phyloP scores from a whole-genome alignment of 2,329 filamentous ascomycete genomes.

The Colletotrichum kahawae region DNA sequence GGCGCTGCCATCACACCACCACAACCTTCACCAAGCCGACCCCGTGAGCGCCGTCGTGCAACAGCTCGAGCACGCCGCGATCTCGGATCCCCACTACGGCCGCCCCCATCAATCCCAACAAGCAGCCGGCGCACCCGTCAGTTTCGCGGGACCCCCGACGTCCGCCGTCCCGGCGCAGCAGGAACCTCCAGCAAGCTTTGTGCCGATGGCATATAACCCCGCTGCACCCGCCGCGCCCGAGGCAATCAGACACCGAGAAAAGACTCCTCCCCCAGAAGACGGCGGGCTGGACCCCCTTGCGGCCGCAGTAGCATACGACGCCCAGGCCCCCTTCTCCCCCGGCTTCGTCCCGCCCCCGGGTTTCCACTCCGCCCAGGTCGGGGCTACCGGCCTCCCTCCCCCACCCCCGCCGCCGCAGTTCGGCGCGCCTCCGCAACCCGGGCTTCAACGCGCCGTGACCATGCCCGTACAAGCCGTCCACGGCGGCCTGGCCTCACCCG shows the following conservation, averaged over 20 bases:
- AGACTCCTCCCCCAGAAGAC: slow-evolving; percentile 79
- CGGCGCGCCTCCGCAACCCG: slow-evolving; percentile 45
- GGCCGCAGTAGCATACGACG: slow-evolving; percentile 62
- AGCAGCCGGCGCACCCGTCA: slow-evolving; percentile 28
- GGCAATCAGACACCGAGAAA: slow-evolving; percentile 73
- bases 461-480: slow-evolving; percentile 45
- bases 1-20: slow-evolving; percentile 43
- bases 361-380: slow-evolving; percentile 47
- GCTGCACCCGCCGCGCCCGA: slow-evolving; percentile 79
- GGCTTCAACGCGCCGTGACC: slow-evolving; percentile 52
- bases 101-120: slow-evolving; percentile 21
- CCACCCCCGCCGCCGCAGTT: slow-evolving; percentile 45
- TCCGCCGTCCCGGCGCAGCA: slow-evolving; percentile 31
- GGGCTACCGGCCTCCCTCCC: slow-evolving; percentile 35
- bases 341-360: slow-evolving; percentile 54
- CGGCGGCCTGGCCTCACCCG: slow-evolving; percentile 41
- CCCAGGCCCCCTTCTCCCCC: slow-evolving; percentile 56
- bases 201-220: slow-evolving; percentile 78
- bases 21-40: slow-evolving; percentile 35
- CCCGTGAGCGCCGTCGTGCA: slow-evolving; percentile 73
- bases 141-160: slow-evolving; percentile 47
- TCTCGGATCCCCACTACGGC: slow-evolving; percentile 61
- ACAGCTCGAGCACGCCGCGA: slow-evolving; percentile 73
- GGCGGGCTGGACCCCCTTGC: slow-evolving; percentile 63
- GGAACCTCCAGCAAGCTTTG: slow-evolving; percentile 50